A percentile compares a stretch with the other conserved stretches of the same genome.
These are phyloP conservation scores for Fusarium sp. DNA, from an alignment of 2,329 filamentous ascomycete species.

Conservation along the genomic window DNA sequence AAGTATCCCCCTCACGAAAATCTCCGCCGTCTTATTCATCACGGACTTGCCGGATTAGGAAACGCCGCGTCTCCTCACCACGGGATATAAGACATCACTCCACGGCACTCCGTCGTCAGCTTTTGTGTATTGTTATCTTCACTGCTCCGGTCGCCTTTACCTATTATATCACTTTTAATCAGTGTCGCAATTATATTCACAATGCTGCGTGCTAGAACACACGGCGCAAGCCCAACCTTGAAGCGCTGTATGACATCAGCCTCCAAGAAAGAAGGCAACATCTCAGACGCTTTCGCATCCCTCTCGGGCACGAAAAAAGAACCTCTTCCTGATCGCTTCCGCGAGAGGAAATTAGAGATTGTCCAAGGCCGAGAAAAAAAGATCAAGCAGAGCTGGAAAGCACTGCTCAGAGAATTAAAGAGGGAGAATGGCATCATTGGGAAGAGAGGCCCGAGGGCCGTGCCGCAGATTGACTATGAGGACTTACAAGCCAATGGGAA, in stretches of 20 bases:
- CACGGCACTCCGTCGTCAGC: constrained; percentile 3
- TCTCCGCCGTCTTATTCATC: background rate
- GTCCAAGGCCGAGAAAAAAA: constrained; percentile 63
- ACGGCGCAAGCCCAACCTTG: constrained; percentile 15
- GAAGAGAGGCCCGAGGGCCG: constrained; percentile 59
- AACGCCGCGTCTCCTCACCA: constrained; percentile 45
- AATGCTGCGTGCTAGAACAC: constrained; percentile 44
- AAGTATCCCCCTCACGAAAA: background rate
- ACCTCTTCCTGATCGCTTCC: constrained; percentile 68
- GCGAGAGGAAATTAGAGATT: constrained; percentile 67
- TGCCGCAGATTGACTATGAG: constrained; percentile 66
- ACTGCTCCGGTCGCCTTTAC: background rate
- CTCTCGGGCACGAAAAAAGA: constrained; percentile 62
- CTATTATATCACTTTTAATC: background rate
- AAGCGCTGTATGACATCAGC: constrained; percentile 38
- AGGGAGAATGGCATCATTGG: constrained; percentile 64
- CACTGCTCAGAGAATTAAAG: constrained; percentile 60
- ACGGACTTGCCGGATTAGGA: constrained; percentile 51
- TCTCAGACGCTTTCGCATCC: constrained; percentile 72
- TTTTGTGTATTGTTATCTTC: background rate
- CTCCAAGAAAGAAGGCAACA: constrained; percentile 70
- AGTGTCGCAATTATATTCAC: background rate
- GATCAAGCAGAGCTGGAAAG: constrained; percentile 63
- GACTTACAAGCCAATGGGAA: constrained; percentile 56
- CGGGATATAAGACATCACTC: constrained; percentile 39